These are phyloP conservation scores for Aureobasidium sp. DNA, from an alignment of 2,329 filamentous ascomycete genomes.

Conservation along the genomic window DNA sequence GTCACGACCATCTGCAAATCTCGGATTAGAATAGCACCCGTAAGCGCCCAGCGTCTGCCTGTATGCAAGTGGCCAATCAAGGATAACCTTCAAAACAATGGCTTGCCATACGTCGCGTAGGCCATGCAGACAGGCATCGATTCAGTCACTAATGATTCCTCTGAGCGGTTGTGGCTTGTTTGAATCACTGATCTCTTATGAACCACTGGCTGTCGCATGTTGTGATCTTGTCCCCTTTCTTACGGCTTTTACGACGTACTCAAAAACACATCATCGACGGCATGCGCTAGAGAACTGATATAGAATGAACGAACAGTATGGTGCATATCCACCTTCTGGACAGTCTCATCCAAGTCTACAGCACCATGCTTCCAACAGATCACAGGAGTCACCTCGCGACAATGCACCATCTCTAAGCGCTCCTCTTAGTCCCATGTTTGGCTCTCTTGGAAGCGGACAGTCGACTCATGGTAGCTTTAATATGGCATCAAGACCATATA, in stretches of 20 bases:
- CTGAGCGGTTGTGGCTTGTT: constrained; percentile 8
- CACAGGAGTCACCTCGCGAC: constrained; percentile 16
- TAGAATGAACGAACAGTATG: constrained; percentile 15
- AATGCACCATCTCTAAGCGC: constrained; percentile 19
- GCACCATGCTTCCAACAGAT: constrained; percentile 29
- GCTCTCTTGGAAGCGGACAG: constrained; percentile 21
- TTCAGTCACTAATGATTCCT: neutral
- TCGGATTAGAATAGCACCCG: constrained; percentile 11
- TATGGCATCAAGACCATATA: constrained; percentile 33
- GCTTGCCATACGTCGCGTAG: constrained; percentile 1
- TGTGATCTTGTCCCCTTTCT: neutral
- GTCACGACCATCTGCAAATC: neutral
- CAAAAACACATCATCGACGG: neutral
- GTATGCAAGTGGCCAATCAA: constrained; percentile 6
- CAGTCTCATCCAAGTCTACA: constrained; percentile 17
- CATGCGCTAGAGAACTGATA: neutral
- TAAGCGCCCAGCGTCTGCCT: constrained; percentile 11
- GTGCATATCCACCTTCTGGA: constrained; percentile 2
- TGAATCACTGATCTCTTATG: neutral
- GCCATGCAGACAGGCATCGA: constrained; percentile 1
- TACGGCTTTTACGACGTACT: neutral
- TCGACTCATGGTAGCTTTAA: constrained; percentile 24
- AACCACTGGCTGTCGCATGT: constrained; percentile 5
- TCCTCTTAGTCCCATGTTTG: constrained; percentile 25
- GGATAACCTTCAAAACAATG: neutral